These are phyloP conservation scores for Pisolithus sp. DNA, from an alignment of 768 basidiomycete genomes.

Conservation along the genomic window DNA sequence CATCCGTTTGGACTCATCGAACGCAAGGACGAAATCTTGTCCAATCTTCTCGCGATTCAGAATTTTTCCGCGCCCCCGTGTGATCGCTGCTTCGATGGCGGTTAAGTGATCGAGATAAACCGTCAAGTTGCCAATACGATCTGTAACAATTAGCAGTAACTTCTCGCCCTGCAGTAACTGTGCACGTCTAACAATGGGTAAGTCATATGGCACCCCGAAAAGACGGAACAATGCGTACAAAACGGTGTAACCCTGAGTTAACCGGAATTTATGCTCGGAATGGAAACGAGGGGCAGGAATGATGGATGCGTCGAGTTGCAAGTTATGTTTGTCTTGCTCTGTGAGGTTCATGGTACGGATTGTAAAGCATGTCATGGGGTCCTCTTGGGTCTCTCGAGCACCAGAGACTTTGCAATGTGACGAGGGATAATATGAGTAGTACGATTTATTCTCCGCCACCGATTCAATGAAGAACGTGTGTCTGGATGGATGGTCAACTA, in stretches of 20 bases:
- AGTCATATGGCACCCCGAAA: not conserved
- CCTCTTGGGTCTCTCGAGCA: slow-evolving; percentile 8
- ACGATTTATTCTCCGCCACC: not conserved
- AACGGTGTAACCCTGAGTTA: slow-evolving; percentile 11
- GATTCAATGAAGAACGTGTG: slow-evolving; percentile 3
- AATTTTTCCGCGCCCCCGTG: slow-evolving; percentile 17
- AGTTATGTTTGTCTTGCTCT: slow-evolving; percentile 19
- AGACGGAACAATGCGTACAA: not conserved
- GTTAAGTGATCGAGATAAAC: slow-evolving; percentile 35
- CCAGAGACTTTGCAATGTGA: slow-evolving; percentile 4
- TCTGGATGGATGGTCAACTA: not conserved
- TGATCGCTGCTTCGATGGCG: slow-evolving; percentile 28
- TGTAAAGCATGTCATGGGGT: slow-evolving; percentile 14
- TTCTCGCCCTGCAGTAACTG: slow-evolving; percentile 36
- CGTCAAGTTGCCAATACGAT: slow-evolving; percentile 26
- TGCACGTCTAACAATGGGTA: slow-evolving; percentile 12
- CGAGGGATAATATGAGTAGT: not conserved
- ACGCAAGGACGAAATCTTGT: slow-evolving; percentile 38
- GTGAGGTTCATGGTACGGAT: slow-evolving; percentile 24
- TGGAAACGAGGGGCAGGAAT: slow-evolving; percentile 20
- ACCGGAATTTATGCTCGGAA: slow-evolving; percentile 9
- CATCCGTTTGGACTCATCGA: slow-evolving; percentile 46
- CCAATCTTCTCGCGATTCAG: slow-evolving; percentile 45
- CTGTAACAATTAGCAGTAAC: slow-evolving; percentile 37
- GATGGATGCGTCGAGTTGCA: slow-evolving; percentile 18